Conservation (phyloP, 495 filamentous ascomycete species). For the Penicillium pulvis region DNA sequence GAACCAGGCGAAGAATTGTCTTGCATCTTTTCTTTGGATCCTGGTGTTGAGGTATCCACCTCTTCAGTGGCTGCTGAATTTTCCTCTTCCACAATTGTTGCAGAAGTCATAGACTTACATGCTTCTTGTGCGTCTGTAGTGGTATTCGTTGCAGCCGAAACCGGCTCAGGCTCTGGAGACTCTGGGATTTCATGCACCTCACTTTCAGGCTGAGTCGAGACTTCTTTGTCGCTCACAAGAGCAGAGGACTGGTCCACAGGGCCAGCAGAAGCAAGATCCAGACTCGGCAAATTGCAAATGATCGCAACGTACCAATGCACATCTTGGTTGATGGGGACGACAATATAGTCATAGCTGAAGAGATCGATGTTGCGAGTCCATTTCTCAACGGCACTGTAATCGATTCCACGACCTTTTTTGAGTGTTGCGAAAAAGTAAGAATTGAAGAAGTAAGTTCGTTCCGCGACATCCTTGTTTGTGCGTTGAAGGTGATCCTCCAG, state of each 20-base stretch:
- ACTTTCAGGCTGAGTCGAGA: conserved; percentile 17
- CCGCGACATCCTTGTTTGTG: conserved; percentile 55
- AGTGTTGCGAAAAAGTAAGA: conserved; percentile 87
- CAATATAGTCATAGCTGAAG: conserved; percentile 82
- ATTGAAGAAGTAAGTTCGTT: conserved; percentile 83
- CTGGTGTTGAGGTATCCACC: background rate
- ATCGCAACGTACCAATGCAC: conserved; percentile 95
- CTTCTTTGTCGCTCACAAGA: conserved; percentile 11
- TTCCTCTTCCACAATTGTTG: conserved; percentile 25
- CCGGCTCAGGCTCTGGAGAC: conserved; percentile 33
- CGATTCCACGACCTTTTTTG: conserved; percentile 60
- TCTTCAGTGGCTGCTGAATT: conserved; percentile 7
- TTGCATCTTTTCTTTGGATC: conserved; percentile 4
- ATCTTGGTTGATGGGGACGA: conserved; percentile 88
- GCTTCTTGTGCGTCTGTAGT: conserved; percentile 17
- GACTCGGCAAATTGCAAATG: conserved; percentile 80
- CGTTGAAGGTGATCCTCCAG: conserved; percentile 65
- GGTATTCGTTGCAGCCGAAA: background rate
- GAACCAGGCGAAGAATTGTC: conserved; percentile 17
- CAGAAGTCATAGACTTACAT: conserved; percentile 28
- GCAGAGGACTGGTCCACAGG: conserved; percentile 17
- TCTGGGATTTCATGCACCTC: conserved; percentile 39
- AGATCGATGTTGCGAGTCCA: conserved; percentile 90
- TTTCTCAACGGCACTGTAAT: conserved; percentile 78
- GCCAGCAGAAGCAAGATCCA: conserved; percentile 34